Conservation (phyloP, 2,329 filamentous ascomycete genomes). For the Cladosporium sp. region DNA sequence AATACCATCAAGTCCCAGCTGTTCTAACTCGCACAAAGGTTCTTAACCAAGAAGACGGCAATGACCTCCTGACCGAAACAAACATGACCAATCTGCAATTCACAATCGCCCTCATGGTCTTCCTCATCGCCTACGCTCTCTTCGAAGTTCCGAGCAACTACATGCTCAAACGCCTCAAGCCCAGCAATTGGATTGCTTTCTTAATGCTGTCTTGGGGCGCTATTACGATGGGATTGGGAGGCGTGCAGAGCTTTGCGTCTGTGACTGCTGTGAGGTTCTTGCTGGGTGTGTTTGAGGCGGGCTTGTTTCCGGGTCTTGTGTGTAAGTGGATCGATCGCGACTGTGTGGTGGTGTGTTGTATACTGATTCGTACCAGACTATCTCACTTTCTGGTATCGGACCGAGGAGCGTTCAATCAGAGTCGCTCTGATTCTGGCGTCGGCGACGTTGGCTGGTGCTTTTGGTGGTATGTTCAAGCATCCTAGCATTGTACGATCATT, state of each 20-base stretch:
- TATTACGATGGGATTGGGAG: slow-evolving; percentile 34
- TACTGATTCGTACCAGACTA: slow-evolving; percentile 13
- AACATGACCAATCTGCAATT: slow-evolving; percentile 60
- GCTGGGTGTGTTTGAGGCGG: slow-evolving; percentile 49
- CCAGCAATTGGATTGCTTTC: slow-evolving; percentile 31
- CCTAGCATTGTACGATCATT: neutral
- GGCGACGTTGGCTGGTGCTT: slow-evolving; percentile 31
- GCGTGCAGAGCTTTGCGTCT: slow-evolving; percentile 41
- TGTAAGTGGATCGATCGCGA: slow-evolving; percentile 23
- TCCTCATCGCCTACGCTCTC: slow-evolving; percentile 52
- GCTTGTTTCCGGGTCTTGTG: slow-evolving; percentile 51
- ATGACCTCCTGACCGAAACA: slow-evolving; percentile 61
- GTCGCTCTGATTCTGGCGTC: slow-evolving; percentile 30
- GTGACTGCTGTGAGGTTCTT: slow-evolving; percentile 42
- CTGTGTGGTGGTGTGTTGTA: no score
- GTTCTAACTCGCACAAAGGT: slow-evolving; percentile 46
- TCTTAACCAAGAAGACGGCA: slow-evolving; percentile 55
- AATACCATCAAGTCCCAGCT: neutral
- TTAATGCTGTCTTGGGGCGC: slow-evolving; percentile 30
- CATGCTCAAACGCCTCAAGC: slow-evolving; percentile 42
- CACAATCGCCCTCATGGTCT: slow-evolving; percentile 45
- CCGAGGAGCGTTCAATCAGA: slow-evolving; percentile 28
- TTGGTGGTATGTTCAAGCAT: slow-evolving; percentile 21
- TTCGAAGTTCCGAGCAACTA: slow-evolving; percentile 44
- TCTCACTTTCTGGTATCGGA: slow-evolving; percentile 30